Evolutionary conservation across 768 basidiomycete species (phyloP), one percentile per base, ranked within the genome.

Genomic region (Pholiota conissans): DNA sequence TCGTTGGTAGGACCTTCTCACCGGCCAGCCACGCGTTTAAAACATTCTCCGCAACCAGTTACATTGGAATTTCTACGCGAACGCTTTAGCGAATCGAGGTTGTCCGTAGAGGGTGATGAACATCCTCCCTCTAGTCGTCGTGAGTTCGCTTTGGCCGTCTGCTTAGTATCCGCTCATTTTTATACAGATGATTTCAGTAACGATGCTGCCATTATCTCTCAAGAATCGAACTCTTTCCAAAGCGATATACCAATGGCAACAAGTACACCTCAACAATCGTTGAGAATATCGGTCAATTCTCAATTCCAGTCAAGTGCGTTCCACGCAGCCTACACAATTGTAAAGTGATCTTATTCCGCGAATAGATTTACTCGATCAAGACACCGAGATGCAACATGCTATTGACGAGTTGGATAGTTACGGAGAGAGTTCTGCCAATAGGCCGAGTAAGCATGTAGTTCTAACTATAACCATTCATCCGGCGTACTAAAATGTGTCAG

Each of bases 331-430:
- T 39, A 29, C 24, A 10, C 10, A 6, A 50, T 40, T 40, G 49
- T 58, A 61, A 22, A 63, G 45, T 30, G 55, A 69, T 10, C 58
- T 37, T n/a, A 54, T 64, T 55, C 16, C 24, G 39, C 20, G 20
- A 5, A 11, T 45, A 90, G 87, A 90, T 72, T 74, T 89, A 14
- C 69, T 90, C 55, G 86, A 89, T 20, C 79, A 82, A 55, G 85
- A 90, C 63, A 86, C 87, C 2, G 86, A 86, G 63, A 90, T 90
- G 89, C 85, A 84, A 53, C 78, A 80, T 52, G 83, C 77, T 9
- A 81, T 90, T 64, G 76, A 80, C 27, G 82, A 76, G 20, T 65
- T 84, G 56, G 80, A 84, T 52, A 84, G 78, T 63, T 83, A 75
- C 60, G 84, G 82, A 34, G 77, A 69, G 34, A 76, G 76, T 37